These are phyloP conservation scores for Podaxis sp. DNA, from an alignment of 768 basidiomycete species.

Conservation along the genomic window DNA sequence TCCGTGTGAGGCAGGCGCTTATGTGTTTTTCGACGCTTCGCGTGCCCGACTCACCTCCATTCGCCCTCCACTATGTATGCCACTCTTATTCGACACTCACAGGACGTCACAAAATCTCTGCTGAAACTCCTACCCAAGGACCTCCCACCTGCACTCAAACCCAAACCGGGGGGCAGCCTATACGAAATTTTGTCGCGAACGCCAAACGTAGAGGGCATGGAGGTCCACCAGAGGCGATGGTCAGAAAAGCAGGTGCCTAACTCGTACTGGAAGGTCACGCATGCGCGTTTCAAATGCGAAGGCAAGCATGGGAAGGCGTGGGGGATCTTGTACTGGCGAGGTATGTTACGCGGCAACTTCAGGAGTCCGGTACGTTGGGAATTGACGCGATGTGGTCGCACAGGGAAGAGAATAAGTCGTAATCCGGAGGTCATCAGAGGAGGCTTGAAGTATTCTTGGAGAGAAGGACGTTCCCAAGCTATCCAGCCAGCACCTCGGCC, in stretches of 20 bases:
- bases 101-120: constrained; percentile 36
- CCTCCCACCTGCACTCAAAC: constrained; percentile 59
- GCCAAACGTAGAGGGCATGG: constrained; percentile 63
- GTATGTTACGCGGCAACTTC: constrained; percentile 37
- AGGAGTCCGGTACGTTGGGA: not conserved
- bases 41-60: constrained; percentile 2
- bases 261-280: constrained; percentile 77
- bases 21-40: not conserved
- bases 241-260: constrained; percentile 58
- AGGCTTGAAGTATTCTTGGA: constrained; percentile 75
- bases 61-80: constrained; percentile 31
- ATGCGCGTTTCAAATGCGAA: constrained; percentile 66
- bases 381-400: constrained; percentile 5
- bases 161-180: constrained; percentile 53
- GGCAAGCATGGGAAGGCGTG: constrained; percentile 81
- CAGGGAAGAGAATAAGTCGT: constrained; percentile 61
- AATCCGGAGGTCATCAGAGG: constrained; percentile 66
- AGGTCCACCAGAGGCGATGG: constrained; percentile 77
- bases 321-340: constrained; percentile 79
- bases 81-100: constrained; percentile 27
- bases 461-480: constrained; percentile 47
- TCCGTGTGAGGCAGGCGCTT: not conserved
- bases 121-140: constrained; percentile 56
- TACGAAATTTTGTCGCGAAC: constrained; percentile 72
- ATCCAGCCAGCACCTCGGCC: not conserved